phyloP scores from a whole-genome alignment of 306 rosid genomes.

The Pueraria montana region DNA sequence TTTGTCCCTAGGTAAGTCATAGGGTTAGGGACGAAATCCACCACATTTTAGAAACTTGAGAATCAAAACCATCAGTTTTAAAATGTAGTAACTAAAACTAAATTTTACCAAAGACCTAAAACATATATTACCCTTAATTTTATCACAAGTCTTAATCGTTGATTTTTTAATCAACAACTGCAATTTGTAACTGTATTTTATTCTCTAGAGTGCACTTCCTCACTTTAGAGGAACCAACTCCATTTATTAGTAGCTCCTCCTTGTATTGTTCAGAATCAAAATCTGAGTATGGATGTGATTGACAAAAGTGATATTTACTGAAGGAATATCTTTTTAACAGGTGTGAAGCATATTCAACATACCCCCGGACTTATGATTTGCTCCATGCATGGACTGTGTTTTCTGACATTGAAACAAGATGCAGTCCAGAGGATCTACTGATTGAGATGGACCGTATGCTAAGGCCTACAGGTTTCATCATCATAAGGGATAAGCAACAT shows the following conservation, averaged over 20 bases:
- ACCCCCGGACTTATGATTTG: slow-evolving; percentile 88
- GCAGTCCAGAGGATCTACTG: slow-evolving; percentile 79
- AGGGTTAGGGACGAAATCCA: background rate
- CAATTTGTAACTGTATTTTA: background rate
- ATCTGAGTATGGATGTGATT: slow-evolving; percentile 32
- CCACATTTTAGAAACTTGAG: background rate
- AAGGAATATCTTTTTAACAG: slow-evolving; percentile 45
- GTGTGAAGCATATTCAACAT: slow-evolving; percentile 91
- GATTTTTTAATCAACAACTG: background rate
- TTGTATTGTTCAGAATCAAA: slow-evolving; percentile 10
- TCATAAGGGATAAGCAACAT: slow-evolving; percentile 73
- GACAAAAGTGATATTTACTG: slow-evolving; percentile 30
- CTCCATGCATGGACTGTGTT: slow-evolving; percentile 87
- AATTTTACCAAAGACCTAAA: background rate
- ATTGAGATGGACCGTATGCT: slow-evolving; percentile 90
- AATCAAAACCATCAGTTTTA: background rate
- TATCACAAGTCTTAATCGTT: background rate
- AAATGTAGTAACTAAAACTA: background rate
- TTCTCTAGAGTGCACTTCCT: background rate
- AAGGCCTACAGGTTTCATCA: slow-evolving; percentile 86
- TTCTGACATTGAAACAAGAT: slow-evolving; percentile 78
- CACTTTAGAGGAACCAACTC: background rate
- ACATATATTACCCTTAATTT: background rate
- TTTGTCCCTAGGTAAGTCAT: background rate
- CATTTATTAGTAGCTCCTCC: background rate